Percentiles rank a stretch among this genome's conserved stretches.
Evolutionary conservation across 768 basidiomycete genomes (phyloP).

Genomic region (Phlebiopsis flavidoalba): DNA sequence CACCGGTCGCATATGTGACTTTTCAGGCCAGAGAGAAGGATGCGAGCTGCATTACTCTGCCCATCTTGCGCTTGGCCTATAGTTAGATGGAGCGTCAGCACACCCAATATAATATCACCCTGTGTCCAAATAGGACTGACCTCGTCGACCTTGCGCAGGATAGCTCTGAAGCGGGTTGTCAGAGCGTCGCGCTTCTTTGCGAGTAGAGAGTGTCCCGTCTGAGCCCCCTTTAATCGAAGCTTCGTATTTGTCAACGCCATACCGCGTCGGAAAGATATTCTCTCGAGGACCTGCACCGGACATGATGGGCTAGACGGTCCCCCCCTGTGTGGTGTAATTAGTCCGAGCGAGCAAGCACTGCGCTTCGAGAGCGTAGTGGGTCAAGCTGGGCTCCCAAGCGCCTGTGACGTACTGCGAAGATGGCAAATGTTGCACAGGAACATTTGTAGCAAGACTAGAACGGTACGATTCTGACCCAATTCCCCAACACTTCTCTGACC

Average conservation of each 20-base stretch:
- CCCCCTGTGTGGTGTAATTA: background rate
- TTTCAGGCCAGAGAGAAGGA: slow-evolving; percentile 99
- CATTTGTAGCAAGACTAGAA: too few relatives aligned
- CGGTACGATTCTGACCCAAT: too few relatives aligned
- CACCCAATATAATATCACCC: background rate
- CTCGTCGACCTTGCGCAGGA: slow-evolving; percentile 96
- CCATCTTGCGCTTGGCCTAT: slow-evolving; percentile 99
- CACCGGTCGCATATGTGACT: slow-evolving; percentile 96
- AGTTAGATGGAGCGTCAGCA: background rate
- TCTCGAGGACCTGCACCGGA: slow-evolving; percentile 88
- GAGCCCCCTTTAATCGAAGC: slow-evolving; percentile 82
- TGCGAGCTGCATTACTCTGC: slow-evolving; percentile 95
- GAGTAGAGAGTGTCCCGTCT: slow-evolving; percentile 90
- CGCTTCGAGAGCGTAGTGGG: background rate
- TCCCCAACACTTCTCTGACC: too few relatives aligned
- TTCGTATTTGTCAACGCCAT: slow-evolving; percentile 97
- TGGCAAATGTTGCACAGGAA: too few relatives aligned
- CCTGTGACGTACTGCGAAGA: background rate
- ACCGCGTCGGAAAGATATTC: slow-evolving; percentile 92
- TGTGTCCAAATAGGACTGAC: slow-evolving; percentile 34
- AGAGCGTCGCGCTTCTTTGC: slow-evolving; percentile 98
- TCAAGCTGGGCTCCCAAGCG: background rate
- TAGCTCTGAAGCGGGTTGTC: slow-evolving; percentile 90
- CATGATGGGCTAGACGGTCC: slow-evolving; percentile 50
- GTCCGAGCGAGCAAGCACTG: background rate